Conservation (phyloP, 1,139 yeast species). For the Taphrina deformans region DNA sequence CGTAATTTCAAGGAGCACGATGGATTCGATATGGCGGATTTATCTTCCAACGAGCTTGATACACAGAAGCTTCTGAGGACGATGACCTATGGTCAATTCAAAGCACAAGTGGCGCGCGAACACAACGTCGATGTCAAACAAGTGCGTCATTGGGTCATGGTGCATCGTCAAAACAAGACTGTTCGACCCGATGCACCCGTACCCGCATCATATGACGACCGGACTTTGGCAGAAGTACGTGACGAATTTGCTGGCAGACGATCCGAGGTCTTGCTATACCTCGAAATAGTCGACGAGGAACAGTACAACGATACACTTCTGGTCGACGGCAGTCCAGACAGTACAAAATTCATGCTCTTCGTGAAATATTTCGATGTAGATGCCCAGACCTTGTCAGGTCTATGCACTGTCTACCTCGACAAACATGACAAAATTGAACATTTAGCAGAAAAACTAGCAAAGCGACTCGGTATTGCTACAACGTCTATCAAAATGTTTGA, state of each 20-base stretch:
- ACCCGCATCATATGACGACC: conserved; percentile 40
- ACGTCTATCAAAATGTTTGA: conserved; percentile 58
- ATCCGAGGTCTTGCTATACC: conserved; percentile 26
- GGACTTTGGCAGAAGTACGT: conserved; percentile 27
- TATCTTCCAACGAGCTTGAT: conserved; percentile 40
- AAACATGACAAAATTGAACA: conserved; percentile 53
- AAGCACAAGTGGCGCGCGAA: conserved; percentile 53
- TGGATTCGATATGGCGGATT: conserved; percentile 69
- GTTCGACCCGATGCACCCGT: conserved; percentile 62
- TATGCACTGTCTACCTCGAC: conserved; percentile 62
- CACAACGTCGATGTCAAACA: conserved; percentile 49
- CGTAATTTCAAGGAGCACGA: conserved; percentile 58
- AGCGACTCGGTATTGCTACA: conserved; percentile 52
- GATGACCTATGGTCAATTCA: conserved; percentile 55
- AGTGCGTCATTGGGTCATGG: conserved; percentile 65
- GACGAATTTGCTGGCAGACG: conserved; percentile 27
- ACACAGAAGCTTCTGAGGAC: conserved; percentile 60
- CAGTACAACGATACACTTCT: conserved; percentile 6
- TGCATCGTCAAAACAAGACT: conserved; percentile 72
- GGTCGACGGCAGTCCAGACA: conserved; percentile 27
- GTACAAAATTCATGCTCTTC: conserved; percentile 52
- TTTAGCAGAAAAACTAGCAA: conserved; percentile 50
- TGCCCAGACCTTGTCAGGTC: conserved; percentile 58
- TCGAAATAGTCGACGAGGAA: conserved; percentile 30
- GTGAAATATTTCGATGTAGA: conserved; percentile 68